phyloP scores from a whole-genome alignment of 1,139 yeast species.

The Suhomyces atakaporum region DNA sequence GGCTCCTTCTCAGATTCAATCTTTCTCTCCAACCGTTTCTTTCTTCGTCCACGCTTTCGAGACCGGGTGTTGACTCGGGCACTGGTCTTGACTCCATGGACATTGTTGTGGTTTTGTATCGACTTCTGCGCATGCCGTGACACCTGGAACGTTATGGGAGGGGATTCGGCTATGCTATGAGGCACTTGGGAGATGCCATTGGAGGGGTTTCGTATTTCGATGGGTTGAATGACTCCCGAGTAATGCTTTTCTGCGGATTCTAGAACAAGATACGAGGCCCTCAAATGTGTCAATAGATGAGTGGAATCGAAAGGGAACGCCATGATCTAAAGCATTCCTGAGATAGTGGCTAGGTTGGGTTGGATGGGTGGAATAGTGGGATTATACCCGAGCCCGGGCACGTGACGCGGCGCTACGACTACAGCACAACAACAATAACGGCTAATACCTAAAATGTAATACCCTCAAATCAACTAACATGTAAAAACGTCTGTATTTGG shows the following conservation, averaged over 20 bases:
- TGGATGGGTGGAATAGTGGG: no score
- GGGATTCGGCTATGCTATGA: constrained; percentile 28
- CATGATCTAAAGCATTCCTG: constrained; percentile 21
- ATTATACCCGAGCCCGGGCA: no score
- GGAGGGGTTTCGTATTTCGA: constrained; percentile 4
- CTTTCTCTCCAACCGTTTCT: neutral
- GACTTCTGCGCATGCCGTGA: constrained; percentile 24
- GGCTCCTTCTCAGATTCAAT: no score
- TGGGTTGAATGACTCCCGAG: constrained; percentile 26
- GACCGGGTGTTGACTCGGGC: neutral
- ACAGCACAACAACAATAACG: no score
- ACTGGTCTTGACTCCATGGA: neutral
- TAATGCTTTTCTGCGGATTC: constrained; percentile 31
- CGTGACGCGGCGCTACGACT: no score
- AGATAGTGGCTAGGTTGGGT: no score
- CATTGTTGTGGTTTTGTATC: constrained; percentile 3
- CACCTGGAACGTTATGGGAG: constrained; percentile 37
- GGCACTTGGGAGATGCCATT: constrained; percentile 2
- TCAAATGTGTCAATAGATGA: constrained; percentile 33
- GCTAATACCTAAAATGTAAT: no score
- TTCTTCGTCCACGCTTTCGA: neutral
- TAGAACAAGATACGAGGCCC: constrained; percentile 32
- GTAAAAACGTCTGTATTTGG: no score
- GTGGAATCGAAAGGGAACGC: constrained; percentile 39
- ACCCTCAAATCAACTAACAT: neutral